Conservation (phyloP, 1,139 yeast species). For the Zygosaccharomyces pseudobailii region DNA sequence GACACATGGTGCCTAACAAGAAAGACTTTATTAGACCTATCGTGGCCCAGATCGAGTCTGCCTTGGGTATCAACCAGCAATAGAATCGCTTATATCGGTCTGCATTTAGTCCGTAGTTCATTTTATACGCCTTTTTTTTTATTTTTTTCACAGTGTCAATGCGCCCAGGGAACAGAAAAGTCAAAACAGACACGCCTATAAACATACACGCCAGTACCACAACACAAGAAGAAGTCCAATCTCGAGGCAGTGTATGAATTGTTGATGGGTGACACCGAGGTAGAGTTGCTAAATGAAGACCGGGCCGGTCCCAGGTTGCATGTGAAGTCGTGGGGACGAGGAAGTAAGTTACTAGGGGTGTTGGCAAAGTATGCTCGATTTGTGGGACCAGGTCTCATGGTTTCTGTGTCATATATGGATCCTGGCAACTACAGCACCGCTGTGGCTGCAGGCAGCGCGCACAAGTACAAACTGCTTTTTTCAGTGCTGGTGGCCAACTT, state of each 20-base stretch:
- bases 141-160: neutral
- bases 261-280: conserved; percentile 4
- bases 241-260: neutral
- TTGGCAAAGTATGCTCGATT: conserved; percentile 50
- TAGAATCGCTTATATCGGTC: neutral
- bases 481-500: conserved; percentile 60
- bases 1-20: conserved; percentile 78
- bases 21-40: conserved; percentile 46
- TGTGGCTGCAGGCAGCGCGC: conserved; percentile 72
- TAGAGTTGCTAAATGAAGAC: conserved; percentile 2
- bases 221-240: neutral
- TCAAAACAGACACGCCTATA: neutral
- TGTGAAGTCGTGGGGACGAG: conserved; percentile 1
- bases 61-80: conserved; percentile 11
- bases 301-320: conserved; percentile 1
- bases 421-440: conserved; percentile 82
- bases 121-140: neutral
- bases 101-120: neutral
- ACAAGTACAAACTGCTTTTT: conserved; percentile 58
- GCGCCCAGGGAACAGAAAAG: neutral
- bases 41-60: conserved; percentile 35
- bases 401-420: conserved; percentile 74
- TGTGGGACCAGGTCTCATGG: conserved; percentile 77
- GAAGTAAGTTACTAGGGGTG: conserved; percentile 7
- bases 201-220: neutral